These are phyloP conservation scores for Chaetomium sp. DNA, from an alignment of 2,329 filamentous ascomycete species.

Conservation along the genomic window DNA sequence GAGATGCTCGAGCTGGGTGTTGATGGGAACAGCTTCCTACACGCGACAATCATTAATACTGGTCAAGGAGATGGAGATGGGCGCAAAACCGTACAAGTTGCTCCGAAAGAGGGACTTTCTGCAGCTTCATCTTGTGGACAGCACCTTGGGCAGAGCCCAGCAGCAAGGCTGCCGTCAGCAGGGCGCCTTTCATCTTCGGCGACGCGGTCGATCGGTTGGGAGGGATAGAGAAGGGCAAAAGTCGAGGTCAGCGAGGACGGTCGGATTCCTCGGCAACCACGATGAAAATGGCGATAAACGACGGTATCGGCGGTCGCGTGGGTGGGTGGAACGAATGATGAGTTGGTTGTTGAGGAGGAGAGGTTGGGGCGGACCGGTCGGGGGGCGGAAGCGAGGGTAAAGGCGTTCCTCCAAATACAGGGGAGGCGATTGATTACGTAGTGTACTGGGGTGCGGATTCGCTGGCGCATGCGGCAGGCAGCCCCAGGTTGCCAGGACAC, in stretches of 20 bases:
- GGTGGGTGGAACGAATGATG: neutral
- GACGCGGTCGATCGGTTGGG: slow-evolving; percentile 18
- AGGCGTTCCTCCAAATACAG: too few species aligned
- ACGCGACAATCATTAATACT: slow-evolving; percentile 13
- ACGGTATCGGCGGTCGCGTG: neutral
- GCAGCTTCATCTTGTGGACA: slow-evolving; percentile 93
- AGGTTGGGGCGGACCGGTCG: slow-evolving; percentile 6
- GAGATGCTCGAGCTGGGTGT: slow-evolving; percentile 72
- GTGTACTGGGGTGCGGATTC: too few species aligned
- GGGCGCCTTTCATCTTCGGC: slow-evolving; percentile 75
- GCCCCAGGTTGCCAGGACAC: too few species aligned
- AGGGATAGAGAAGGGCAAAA: slow-evolving; percentile 14
- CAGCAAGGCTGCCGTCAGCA: slow-evolving; percentile 73
- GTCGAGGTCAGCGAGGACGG: neutral
- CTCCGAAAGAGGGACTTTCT: slow-evolving; percentile 89
- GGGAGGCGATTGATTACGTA: too few species aligned
- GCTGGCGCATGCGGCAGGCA: too few species aligned
- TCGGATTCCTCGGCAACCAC: neutral
- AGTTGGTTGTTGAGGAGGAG: slow-evolving; percentile 5
- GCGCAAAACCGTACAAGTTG: slow-evolving; percentile 65
- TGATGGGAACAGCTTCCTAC: slow-evolving; percentile 70
- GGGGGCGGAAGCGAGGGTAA: neutral
- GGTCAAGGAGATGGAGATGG: neutral
- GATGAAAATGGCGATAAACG: neutral
- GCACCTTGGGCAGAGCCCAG: slow-evolving; percentile 77